Evolutionary conservation across 83 land plant genomes (phyloP), one percentile per base, ranked within the genome.

Genomic region (Picea engelmannii): DNA sequence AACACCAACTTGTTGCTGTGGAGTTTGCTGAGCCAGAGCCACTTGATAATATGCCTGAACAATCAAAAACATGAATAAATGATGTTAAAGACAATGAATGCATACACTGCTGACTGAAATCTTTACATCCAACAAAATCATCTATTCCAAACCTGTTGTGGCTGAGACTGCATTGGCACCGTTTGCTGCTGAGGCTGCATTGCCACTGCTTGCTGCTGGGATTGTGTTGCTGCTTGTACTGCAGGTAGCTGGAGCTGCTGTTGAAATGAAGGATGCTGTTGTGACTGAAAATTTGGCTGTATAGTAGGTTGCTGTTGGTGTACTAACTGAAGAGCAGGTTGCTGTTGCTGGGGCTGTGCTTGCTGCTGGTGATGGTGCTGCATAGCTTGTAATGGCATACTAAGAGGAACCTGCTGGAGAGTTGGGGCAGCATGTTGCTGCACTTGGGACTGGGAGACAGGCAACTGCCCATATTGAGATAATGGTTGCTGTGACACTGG

Each of bases 401-500:
- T 84, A 8, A 70, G 31, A 60, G 87, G 82, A 76, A 59, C 67
- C 44, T 82, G 74, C 74, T 70, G 74, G 42, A 83, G 21, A 78
- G 87, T 25, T 44, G 65, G 59, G 7, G 90, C 52, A 10, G 81
- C 79, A 81, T 20, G 79, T 69, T 84, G 90, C 63, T 85, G 91
- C 21, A 73, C 60, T 64, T 69, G 81, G 61, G 86, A 67, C 78
- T 83, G 88, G 27, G 91, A 78, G 63, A 67, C 61, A 64, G 96
- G 52, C 76, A 83, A 52, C 12, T 84, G 87, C 16, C 83, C 88
- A 79, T 73, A 73, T 63, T 42, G 80, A 62, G 55, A 90, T 84
- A 64, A 58, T 65, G 79, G 58, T 44, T 89, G 87, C 23, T 86
- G 88, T 20, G 90, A 66, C 66, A 76, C 85, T 7, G 69, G 20